A percentile compares a stretch with the other conserved stretches of the same genome.
phyloP scores from a whole-genome alignment of 2,329 filamentous ascomycete species.

The Emmonsia crescens region DNA sequence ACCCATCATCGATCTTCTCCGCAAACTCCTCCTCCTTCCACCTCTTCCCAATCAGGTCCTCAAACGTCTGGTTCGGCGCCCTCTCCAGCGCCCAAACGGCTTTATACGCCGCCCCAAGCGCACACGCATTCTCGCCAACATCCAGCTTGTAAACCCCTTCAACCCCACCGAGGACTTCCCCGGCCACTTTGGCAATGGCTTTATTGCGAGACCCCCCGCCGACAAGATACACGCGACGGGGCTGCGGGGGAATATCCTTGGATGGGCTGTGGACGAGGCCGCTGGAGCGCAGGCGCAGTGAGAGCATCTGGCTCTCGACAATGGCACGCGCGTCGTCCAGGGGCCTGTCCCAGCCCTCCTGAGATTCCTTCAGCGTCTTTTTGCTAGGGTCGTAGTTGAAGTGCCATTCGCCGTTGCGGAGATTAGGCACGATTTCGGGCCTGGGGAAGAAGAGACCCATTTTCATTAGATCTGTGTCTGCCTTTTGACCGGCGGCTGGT shows the following conservation, averaged over 20 bases:
- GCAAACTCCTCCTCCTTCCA: slow-evolving; percentile 83
- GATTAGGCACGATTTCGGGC: slow-evolving; percentile 90
- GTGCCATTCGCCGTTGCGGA: slow-evolving; percentile 75
- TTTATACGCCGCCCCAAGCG: slow-evolving; percentile 88
- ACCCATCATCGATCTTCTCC: slow-evolving; percentile 72
- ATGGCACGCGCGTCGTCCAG: slow-evolving; percentile 72
- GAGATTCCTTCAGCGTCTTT: slow-evolving; percentile 43
- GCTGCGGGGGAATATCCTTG: slow-evolving; percentile 61
- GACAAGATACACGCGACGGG: slow-evolving; percentile 83
- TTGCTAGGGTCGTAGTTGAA: slow-evolving; percentile 51
- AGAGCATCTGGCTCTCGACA: slow-evolving; percentile 89
- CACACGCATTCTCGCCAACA: slow-evolving; percentile 90
- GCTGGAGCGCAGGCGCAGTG: slow-evolving; percentile 73
- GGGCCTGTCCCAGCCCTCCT: slow-evolving; percentile 44
- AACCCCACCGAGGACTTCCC: slow-evolving; percentile 74
- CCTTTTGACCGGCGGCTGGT: slow-evolving; percentile 55
- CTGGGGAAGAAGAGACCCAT: slow-evolving; percentile 91
- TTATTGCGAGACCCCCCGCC: slow-evolving; percentile 84
- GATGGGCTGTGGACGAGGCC: slow-evolving; percentile 56
- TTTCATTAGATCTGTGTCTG: slow-evolving; percentile 52
- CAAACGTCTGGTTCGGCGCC: slow-evolving; percentile 60
- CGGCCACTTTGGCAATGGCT: slow-evolving; percentile 74
- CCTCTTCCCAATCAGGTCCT: slow-evolving; percentile 69
- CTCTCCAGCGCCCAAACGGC: slow-evolving; percentile 84
- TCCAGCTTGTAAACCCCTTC: slow-evolving; percentile 92